Evolutionary conservation across 176 grass and related monocot genomes (phyloP).

Genomic region (Sorghum bicolor): DNA sequence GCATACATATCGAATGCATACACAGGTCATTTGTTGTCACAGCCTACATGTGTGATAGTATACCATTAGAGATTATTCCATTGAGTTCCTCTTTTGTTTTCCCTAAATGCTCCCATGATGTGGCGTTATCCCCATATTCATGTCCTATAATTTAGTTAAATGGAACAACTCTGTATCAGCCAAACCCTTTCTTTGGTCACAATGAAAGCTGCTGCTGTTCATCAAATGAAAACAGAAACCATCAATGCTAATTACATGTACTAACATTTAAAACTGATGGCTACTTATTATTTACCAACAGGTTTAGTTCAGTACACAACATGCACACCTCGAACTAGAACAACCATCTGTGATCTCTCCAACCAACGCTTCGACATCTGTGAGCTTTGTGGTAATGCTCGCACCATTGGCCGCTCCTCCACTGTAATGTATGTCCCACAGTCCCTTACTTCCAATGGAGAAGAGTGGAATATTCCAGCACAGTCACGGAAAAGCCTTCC

Average conservation of each 20-base stretch:
- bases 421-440: constrained; percentile 36
- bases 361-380: constrained; percentile 40
- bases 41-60: neutral
- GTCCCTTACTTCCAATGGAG: neutral
- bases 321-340: constrained; percentile 26
- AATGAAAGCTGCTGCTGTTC: neutral
- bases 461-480: constrained; percentile 51
- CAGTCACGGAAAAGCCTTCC: constrained; percentile 51
- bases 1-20: neutral
- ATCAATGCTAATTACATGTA: neutral
- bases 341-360: constrained; percentile 37
- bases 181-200: neutral
- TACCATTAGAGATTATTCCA: neutral
- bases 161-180: neutral
- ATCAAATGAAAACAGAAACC: neutral
- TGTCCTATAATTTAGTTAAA: neutral
- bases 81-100: neutral
- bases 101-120: neutral
- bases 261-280: neutral
- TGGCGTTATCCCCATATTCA: neutral
- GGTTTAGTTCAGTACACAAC: constrained; percentile 37
- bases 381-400: constrained; percentile 51
- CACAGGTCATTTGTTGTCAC: neutral
- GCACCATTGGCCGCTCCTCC: constrained; percentile 42
- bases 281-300: constrained; percentile 4